Percentiles rank a stretch among this genome's conserved stretches.
Conservation (phyloP, 257 asterid species). For the Pogostemon cablin region DNA sequence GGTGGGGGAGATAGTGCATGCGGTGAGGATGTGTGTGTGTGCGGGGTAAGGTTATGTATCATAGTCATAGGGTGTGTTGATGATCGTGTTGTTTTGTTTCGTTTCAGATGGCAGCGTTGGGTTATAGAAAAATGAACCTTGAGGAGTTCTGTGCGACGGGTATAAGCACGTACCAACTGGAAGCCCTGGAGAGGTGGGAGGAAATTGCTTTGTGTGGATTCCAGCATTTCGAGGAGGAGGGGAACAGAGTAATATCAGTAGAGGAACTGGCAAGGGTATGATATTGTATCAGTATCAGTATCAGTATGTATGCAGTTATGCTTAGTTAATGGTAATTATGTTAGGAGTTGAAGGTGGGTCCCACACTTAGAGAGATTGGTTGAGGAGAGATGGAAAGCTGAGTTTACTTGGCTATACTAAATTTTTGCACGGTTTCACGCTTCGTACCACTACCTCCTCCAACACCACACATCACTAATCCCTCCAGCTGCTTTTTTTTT, state of each 20-base stretch:
- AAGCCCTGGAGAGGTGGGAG: slow-evolving; percentile 86
- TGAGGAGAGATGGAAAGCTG: slow-evolving; percentile 72
- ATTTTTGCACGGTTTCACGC: slow-evolving; percentile 91
- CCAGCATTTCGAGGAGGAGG: slow-evolving; percentile 77
- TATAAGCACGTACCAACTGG: slow-evolving; percentile 82
- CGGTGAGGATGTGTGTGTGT: slow-evolving; percentile 45
- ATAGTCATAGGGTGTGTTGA: too few relatives aligned
- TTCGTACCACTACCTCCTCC: slow-evolving; percentile 52
- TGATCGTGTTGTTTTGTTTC: background rate
- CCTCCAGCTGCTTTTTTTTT: background rate
- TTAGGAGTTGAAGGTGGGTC: slow-evolving; percentile 75
- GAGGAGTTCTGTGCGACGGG: slow-evolving; percentile 95
- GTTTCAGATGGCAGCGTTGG: slow-evolving; percentile 71
- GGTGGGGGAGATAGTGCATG: slow-evolving; percentile 77
- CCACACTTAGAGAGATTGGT: slow-evolving; percentile 78
- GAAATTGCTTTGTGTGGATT: slow-evolving; percentile 71
- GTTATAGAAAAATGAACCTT: slow-evolving; percentile 73
- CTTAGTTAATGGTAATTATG: too few relatives aligned
- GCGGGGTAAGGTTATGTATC: too few relatives aligned
- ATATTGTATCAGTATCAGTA: background rate
- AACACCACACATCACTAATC: slow-evolving; percentile 60
- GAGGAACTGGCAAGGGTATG: slow-evolving; percentile 87
- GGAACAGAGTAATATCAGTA: slow-evolving; percentile 75
- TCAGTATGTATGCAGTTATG: slow-evolving; percentile 36
- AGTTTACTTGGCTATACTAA: slow-evolving; percentile 79